These are phyloP conservation scores for Paralagenidium karlingii DNA, from an alignment of 352 stramenopile species.

Conservation along the genomic window DNA sequence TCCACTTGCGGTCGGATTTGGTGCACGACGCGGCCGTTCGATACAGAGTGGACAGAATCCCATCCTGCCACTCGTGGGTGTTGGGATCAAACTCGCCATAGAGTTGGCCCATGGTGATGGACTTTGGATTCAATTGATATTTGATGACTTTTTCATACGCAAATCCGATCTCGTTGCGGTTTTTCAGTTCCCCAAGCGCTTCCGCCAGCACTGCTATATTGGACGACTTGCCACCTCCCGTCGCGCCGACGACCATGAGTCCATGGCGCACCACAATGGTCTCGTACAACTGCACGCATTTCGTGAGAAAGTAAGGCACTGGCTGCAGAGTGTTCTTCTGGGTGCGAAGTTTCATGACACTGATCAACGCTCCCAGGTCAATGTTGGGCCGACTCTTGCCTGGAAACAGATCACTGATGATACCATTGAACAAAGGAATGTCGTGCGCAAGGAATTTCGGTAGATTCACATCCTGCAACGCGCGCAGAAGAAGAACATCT, in stretches of 20 bases:
- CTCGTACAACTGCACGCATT: conserved; percentile 93
- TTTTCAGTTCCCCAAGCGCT: conserved; percentile 80
- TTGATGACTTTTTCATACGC: conserved; percentile 84
- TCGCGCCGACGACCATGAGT: conserved; percentile 92
- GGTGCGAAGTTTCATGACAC: conserved; percentile 84
- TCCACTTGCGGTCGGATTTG: conserved; percentile 88
- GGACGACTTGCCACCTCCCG: conserved; percentile 81
- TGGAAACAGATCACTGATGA: conserved; percentile 92
- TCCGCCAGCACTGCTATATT: conserved; percentile 88
- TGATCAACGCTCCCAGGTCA: conserved; percentile 77
- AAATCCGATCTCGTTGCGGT: conserved; percentile 60
- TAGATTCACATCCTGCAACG: conserved; percentile 93
- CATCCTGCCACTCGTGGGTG: conserved; percentile 93
- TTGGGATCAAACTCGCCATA: conserved; percentile 92
- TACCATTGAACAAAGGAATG: conserved; percentile 92
- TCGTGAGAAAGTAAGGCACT: conserved; percentile 87
- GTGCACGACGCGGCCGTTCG: conserved; percentile 78
- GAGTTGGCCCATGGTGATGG: conserved; percentile 90
- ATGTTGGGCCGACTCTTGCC: conserved; percentile 80
- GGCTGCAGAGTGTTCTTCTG: conserved; percentile 75
- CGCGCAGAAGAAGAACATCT: conserved; percentile 86
- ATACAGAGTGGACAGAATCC: conserved; percentile 91
- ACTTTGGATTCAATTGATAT: conserved; percentile 92
- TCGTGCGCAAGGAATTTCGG: conserved; percentile 93
- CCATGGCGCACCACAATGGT: conserved; percentile 91